These are phyloP conservation scores for Boletellus dicymbophilus DNA, from an alignment of 1,284 basidiomycete genomes.

Conservation along the genomic window DNA sequence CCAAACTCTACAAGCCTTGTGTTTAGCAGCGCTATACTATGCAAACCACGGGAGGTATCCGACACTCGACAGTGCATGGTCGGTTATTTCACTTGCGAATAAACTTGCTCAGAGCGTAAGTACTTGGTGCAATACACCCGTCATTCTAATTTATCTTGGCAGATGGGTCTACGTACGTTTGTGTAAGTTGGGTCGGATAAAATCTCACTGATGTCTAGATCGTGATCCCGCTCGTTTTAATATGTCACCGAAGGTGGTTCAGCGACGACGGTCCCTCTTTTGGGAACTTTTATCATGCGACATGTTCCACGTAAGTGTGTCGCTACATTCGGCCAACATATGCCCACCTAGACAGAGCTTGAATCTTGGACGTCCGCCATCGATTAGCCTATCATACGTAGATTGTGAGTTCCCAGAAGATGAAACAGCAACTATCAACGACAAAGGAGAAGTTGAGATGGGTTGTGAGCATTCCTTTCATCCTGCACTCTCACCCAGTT, in stretches of 20 bases:
- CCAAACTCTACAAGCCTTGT: conserved; percentile 60
- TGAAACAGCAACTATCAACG: conserved; percentile 46
- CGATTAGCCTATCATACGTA: conserved; percentile 54
- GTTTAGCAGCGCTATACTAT: conserved; percentile 56
- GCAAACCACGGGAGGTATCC: conserved; percentile 52
- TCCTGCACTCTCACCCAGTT: background rate
- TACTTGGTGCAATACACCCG: conserved; percentile 4
- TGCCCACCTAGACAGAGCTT: conserved; percentile 42
- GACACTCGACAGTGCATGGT: conserved; percentile 56
- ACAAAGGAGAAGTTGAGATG: conserved; percentile 45
- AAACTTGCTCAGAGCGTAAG: conserved; percentile 62
- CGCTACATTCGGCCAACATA: background rate
- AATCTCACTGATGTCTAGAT: conserved; percentile 40
- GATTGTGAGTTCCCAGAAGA: conserved; percentile 60
- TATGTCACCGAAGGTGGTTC: conserved; percentile 52
- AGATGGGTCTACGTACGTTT: conserved; percentile 59
- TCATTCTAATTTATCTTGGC: conserved; percentile 13
- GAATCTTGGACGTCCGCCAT: conserved; percentile 54
- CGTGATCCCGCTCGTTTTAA: conserved; percentile 62
- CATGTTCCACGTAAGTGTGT: conserved; percentile 44
- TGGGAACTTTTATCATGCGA: conserved; percentile 60
- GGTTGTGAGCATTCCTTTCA: conserved; percentile 43
- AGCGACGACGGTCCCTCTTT: conserved; percentile 55
- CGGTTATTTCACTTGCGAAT: conserved; percentile 47
- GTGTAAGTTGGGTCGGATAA: background rate